Evolutionary conservation across 352 stramenopile species (phyloP).

Genomic region (Phytophthora fragariaefolia): DNA sequence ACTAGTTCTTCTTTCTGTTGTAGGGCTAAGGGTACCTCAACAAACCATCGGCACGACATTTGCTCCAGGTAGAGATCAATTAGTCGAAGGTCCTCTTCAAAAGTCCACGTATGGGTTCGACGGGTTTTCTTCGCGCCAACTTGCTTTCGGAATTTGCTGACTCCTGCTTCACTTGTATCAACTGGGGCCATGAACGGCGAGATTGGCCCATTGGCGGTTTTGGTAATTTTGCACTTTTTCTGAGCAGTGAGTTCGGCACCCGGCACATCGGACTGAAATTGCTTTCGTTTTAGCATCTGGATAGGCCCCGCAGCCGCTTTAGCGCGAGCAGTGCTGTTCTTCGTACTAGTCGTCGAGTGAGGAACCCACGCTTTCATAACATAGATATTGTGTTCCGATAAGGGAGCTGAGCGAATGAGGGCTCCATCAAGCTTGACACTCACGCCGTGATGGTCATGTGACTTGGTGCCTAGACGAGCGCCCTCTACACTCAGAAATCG

Average conservation of each 20-base stretch:
- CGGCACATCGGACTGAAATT: conserved; percentile 32
- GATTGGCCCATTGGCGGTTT: conserved; percentile 22
- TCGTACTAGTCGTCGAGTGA: conserved; percentile 47
- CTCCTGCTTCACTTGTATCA: conserved; percentile 41
- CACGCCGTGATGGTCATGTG: conserved; percentile 40
- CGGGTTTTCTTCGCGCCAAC: conserved; percentile 58
- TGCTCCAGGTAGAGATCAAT: conserved; percentile 81
- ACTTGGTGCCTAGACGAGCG: conserved; percentile 53
- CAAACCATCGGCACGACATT: conserved; percentile 77
- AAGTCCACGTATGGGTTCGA: conserved; percentile 65
- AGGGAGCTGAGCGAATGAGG: conserved; percentile 56
- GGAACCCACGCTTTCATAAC: conserved; percentile 73
- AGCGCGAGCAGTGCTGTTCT: conserved; percentile 52
- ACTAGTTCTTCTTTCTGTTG: conserved; percentile 69
- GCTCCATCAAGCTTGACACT: conserved; percentile 66
- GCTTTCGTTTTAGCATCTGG: conserved; percentile 63
- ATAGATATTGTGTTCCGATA: conserved; percentile 77
- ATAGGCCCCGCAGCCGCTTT: conserved; percentile 66
- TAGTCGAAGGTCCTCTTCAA: conserved; percentile 67
- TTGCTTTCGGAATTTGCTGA: conserved; percentile 57
- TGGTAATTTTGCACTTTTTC: conserved; percentile 41
- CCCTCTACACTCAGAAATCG: conserved; percentile 77
- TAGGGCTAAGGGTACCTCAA: conserved; percentile 76
- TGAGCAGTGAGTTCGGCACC: conserved; percentile 23
- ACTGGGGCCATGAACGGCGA: conserved; percentile 33